A percentile compares a stretch with the other conserved stretches of the same genome.
Evolutionary conservation across 805 yeast species (phyloP).

Genomic region (Ogataea henricii): DNA sequence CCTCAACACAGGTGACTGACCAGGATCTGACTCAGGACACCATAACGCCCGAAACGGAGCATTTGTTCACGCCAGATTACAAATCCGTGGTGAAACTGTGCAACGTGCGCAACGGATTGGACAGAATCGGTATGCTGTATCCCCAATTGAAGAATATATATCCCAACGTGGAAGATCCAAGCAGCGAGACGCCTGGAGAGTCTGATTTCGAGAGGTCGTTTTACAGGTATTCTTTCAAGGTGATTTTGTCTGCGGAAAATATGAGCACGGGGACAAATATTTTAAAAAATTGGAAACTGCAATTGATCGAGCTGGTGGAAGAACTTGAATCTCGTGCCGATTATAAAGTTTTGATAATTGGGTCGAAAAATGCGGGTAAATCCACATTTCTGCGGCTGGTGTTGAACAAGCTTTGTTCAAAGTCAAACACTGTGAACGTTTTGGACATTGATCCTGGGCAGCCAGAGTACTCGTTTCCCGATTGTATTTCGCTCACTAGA

Average conservation of each 20-base stretch:
- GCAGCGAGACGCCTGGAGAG: slow-evolving; percentile 5
- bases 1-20: slow-evolving; percentile 42
- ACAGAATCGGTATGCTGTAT: slow-evolving; percentile 42
- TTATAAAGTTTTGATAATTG: slow-evolving; percentile 47
- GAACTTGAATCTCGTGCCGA: slow-evolving; percentile 10
- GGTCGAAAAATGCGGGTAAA: slow-evolving; percentile 80
- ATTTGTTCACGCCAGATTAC: slow-evolving; percentile 41
- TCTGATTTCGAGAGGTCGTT: slow-evolving; percentile 31
- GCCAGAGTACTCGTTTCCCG: slow-evolving; percentile 75
- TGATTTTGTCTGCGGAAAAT: slow-evolving; percentile 28
- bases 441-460: slow-evolving; percentile 91
- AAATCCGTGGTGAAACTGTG: slow-evolving; percentile 44
- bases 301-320: slow-evolving; percentile 17
- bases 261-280: slow-evolving; percentile 33
- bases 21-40: slow-evolving; percentile 32
- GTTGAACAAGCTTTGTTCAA: slow-evolving; percentile 46
- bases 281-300: slow-evolving; percentile 29
- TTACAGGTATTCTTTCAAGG: slow-evolving; percentile 39
- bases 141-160: slow-evolving; percentile 49
- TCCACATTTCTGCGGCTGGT: slow-evolving; percentile 65
- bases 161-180: slow-evolving; percentile 24
- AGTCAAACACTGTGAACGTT: slow-evolving; percentile 40
- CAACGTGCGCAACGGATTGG: slow-evolving; percentile 46
- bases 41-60: slow-evolving; percentile 38
- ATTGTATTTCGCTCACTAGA: slow-evolving; percentile 58